Evolutionary conservation across 306 rosid species (phyloP).

Genomic region (Acacia crassicarpa): DNA sequence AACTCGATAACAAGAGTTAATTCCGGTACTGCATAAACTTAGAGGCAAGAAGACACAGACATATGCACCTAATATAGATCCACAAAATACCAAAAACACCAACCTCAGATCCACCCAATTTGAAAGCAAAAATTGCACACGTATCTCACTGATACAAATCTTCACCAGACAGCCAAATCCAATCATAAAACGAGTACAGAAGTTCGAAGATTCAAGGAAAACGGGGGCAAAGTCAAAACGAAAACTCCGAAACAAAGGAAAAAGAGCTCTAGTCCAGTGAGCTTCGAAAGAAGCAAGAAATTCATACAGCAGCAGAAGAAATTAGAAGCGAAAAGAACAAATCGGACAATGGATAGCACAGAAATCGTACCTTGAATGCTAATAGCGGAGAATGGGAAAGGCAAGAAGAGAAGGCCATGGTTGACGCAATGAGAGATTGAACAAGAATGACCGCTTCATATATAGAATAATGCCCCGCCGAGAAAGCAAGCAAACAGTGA

Average conservation of each 20-base stretch:
- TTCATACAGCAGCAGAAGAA: neutral
- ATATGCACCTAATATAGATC: conserved; percentile 15
- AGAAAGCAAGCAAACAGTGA: neutral
- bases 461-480: neutral
- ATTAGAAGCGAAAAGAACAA: conserved; percentile 25
- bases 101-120: conserved; percentile 26
- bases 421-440: conserved; percentile 33
- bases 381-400: conserved; percentile 43
- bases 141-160: conserved; percentile 16
- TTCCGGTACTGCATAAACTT: neutral
- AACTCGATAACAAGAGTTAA: neutral
- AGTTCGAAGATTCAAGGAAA: neutral
- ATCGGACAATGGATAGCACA: neutral
- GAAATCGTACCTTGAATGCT: conserved; percentile 55
- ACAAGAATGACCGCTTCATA: conserved; percentile 48
- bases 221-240: neutral
- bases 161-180: conserved; percentile 21
- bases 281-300: neutral
- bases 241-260: neutral
- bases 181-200: conserved; percentile 20
- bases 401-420: conserved; percentile 60
- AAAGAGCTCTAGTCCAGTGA: neutral
- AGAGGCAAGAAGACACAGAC: conserved; percentile 13
- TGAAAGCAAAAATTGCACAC: neutral
- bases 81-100: conserved; percentile 14